phyloP scores from a whole-genome alignment of 2,329 filamentous ascomycete species.

The Byssochlamys sp. region DNA sequence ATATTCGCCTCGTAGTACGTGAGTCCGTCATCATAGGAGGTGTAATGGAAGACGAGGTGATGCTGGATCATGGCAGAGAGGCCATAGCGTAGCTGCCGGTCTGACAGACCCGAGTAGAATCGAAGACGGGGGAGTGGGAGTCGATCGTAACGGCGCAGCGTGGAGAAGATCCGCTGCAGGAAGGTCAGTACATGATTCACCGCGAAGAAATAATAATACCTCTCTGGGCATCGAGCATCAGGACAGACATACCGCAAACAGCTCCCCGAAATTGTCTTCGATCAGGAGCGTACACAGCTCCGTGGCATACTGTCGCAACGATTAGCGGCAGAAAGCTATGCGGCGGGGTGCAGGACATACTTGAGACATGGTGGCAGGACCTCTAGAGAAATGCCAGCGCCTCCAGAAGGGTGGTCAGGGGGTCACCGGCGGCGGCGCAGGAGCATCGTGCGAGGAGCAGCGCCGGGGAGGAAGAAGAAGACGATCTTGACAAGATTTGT shows the following conservation, averaged over 20 bases:
- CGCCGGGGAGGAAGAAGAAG: constrained; percentile 5
- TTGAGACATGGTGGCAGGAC: constrained; percentile 46
- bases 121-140: constrained; percentile 60
- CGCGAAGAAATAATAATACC: neutral
- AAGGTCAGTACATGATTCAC: constrained; percentile 7
- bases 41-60: constrained; percentile 68
- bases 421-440: constrained; percentile 54
- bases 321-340: constrained; percentile 15
- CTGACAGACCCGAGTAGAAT: constrained; percentile 61
- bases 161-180: constrained; percentile 68
- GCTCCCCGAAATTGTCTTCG: constrained; percentile 79
- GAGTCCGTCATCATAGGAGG: constrained; percentile 50
- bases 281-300: constrained; percentile 87
- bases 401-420: constrained; percentile 62
- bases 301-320: constrained; percentile 51
- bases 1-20: constrained; percentile 79
- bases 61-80: constrained; percentile 80
- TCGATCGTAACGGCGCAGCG: constrained; percentile 69
- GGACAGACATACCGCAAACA: constrained; percentile 65
- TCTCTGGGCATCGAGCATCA: neutral
- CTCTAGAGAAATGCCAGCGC: constrained; percentile 70
- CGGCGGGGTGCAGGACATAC: constrained; percentile 35
- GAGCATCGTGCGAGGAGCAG: constrained; percentile 16
- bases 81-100: constrained; percentile 69
- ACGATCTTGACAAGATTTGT: too few species aligned